phyloP scores from a whole-genome alignment of 108 stramenopile genomes.

The Pseudonitzschia delicatissima region DNA sequence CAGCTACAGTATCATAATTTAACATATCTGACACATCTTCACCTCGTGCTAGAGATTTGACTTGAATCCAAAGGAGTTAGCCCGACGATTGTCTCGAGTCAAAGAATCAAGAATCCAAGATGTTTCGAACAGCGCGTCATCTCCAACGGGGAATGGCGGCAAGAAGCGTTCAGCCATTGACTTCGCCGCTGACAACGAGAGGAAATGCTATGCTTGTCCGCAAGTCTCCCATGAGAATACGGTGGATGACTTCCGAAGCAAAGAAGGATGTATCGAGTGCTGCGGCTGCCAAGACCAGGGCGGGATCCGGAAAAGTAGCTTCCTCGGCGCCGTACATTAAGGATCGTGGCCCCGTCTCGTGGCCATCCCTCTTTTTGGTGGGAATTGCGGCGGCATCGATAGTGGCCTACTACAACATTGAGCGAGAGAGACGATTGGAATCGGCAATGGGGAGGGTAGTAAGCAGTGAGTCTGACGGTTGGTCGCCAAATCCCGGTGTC shows the following conservation, averaged over 20 bases:
- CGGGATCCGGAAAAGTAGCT: conserved; percentile 18
- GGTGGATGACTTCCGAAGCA: not conserved
- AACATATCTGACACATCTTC: too few species aligned
- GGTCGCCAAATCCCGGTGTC: conserved; percentile 83
- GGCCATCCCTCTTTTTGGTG: conserved; percentile 78
- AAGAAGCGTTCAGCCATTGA: too few species aligned
- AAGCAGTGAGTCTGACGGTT: conserved; percentile 81
- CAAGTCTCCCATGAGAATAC: not conserved
- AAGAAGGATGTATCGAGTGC: conserved; percentile 13
- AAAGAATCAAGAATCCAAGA: too few species aligned
- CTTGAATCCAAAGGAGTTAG: too few species aligned
- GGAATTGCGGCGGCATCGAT: conserved; percentile 76
- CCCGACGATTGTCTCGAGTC: too few species aligned
- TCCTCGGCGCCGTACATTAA: conserved; percentile 21
- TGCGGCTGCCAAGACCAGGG: conserved; percentile 27
- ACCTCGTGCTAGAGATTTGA: too few species aligned
- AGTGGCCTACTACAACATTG: conserved; percentile 83
- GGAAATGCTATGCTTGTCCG: not conserved
- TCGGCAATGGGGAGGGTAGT: conserved; percentile 88
- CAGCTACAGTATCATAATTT: too few species aligned
- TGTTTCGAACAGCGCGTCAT: not conserved
- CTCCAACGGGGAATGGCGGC: too few species aligned
- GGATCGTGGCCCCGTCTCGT: conserved; percentile 72
- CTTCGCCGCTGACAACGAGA: not conserved
- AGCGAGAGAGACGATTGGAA: conserved; percentile 84